Base-by-base conservation (phyloP, 2,329 filamentous ascomycete genomes). In the Penicillium sp. region DNA sequence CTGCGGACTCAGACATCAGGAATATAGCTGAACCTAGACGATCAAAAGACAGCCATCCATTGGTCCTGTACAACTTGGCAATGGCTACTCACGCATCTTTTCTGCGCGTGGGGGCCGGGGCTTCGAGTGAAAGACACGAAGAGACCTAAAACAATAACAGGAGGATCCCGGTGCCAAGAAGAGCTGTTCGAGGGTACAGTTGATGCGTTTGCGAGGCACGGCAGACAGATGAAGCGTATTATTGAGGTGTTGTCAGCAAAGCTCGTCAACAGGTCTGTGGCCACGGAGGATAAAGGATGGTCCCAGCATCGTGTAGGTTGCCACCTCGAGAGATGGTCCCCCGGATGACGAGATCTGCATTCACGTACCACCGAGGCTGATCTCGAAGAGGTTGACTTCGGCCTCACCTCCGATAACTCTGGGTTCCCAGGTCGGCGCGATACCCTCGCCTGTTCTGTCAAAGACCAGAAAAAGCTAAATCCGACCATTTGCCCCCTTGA, bases 321-420 rank as follows among this genome's bases (percentile, higher is more conserved):
- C 18, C 27, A 20, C 25, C 21, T 16, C 28, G 31, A 37, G 5
- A 30, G 21, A 5, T 33, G 15, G 36, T 38, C 14, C 19, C n/a
- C 25, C 17, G 27, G 48, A 49, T 54, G 48, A 55, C 52, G 41
- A 41, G 37, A 32, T 34, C 26, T 55, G 52, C 52, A 52, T 43
- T 23, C 5, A 26, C 17, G 40, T 53, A 33, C 34, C 15, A 52
- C 45, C 10, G 9, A 23, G 23, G 20, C 15, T 10, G 25, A 31
- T 35, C 28, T 4, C 28, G n/a, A n/a, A 27, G 16, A 34, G 15
- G 21, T 20, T 30, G 14, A 18, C 11, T 33, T 29, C 31, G 31
- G 17, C 14, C 29, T 5, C 29, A 29, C 20, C 16, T 3, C 33
- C 11, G 16, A 20, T 32, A n/a, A 15, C 18, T 36, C 18, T 34